phyloP scores from a whole-genome alignment of 148 eudicot genomes.

The Chenopodium album region DNA sequence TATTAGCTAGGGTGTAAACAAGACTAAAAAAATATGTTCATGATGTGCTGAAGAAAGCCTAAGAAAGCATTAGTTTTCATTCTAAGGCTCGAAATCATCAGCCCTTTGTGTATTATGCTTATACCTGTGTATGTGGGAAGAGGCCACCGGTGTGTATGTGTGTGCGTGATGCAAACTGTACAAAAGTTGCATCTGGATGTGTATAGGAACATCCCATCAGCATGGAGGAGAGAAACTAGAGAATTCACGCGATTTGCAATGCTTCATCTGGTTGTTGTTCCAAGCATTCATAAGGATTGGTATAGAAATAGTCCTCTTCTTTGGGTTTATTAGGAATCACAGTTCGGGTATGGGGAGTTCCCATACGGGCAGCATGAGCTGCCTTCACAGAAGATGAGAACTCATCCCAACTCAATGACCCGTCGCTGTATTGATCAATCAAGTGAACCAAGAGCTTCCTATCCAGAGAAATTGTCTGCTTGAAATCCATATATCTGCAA shows the following conservation, averaged over 20 bases:
- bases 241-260: constrained; percentile 31
- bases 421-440: constrained; percentile 39
- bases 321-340: constrained; percentile 48
- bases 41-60: constrained; percentile 16
- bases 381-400: constrained; percentile 42
- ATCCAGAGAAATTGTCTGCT: constrained; percentile 44
- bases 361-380: constrained; percentile 50
- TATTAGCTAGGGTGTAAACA: constrained; percentile 30
- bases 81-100: constrained; percentile 5
- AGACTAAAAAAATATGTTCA: constrained; percentile 24
- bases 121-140: constrained; percentile 10
- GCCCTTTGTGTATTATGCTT: neutral
- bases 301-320: constrained; percentile 55
- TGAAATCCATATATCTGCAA: constrained; percentile 43
- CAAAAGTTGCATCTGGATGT: constrained; percentile 26
- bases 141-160: constrained; percentile 1
- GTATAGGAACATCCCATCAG: constrained; percentile 24
- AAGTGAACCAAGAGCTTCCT: constrained; percentile 44
- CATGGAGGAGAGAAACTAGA: constrained; percentile 14
- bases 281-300: constrained; percentile 53
- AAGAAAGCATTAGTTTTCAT: neutral
- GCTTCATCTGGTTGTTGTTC: constrained; percentile 34
- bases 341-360: constrained; percentile 37
- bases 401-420: constrained; percentile 44
- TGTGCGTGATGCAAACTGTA: constrained; percentile 25